These are phyloP conservation scores for Ricinus communis DNA, from an alignment of 345 rosid species.

Conservation along the genomic window DNA sequence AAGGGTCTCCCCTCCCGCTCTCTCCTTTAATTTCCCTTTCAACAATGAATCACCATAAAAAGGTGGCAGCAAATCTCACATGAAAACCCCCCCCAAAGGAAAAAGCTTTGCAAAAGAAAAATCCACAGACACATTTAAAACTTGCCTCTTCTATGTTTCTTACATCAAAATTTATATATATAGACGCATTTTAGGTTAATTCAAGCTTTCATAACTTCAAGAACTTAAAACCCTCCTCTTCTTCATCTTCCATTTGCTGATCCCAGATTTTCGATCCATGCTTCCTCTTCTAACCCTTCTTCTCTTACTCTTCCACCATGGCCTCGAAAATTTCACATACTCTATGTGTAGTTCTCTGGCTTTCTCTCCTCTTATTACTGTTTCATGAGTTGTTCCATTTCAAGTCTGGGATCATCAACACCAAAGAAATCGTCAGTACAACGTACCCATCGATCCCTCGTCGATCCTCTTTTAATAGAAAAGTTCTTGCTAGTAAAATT, in stretches of 20 bases:
- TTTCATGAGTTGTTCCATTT: constrained; percentile 41
- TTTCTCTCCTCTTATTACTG: constrained; percentile 54
- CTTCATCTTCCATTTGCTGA: constrained; percentile 10
- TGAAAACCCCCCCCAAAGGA: constrained; percentile 25
- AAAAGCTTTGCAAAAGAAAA: background rate
- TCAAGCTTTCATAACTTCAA: constrained; percentile 10
- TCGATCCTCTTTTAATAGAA: constrained; percentile 35
- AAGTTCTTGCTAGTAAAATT: constrained; percentile 47
- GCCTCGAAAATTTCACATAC: constrained; percentile 47
- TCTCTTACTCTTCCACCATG: constrained; percentile 39
- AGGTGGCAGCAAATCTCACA: constrained; percentile 30
- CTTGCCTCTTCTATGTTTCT: too few relatives aligned
- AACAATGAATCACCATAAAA: constrained; percentile 34
- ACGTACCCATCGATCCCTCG: constrained; percentile 5
- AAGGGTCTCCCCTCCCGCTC: constrained; percentile 27
- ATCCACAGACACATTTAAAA: constrained; percentile 6
- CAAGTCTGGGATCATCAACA: constrained; percentile 30
- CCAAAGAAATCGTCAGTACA: constrained; percentile 11
- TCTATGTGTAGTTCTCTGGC: constrained; percentile 44
- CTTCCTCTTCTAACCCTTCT: constrained; percentile 40
- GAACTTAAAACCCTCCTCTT: background rate
- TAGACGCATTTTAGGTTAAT: background rate
- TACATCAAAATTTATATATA: background rate
- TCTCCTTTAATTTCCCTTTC: constrained; percentile 11
- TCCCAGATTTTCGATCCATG: constrained; percentile 35